Evolutionary conservation across 805 yeast genomes (phyloP).

Genomic region (Myxozyma geophila): DNA sequence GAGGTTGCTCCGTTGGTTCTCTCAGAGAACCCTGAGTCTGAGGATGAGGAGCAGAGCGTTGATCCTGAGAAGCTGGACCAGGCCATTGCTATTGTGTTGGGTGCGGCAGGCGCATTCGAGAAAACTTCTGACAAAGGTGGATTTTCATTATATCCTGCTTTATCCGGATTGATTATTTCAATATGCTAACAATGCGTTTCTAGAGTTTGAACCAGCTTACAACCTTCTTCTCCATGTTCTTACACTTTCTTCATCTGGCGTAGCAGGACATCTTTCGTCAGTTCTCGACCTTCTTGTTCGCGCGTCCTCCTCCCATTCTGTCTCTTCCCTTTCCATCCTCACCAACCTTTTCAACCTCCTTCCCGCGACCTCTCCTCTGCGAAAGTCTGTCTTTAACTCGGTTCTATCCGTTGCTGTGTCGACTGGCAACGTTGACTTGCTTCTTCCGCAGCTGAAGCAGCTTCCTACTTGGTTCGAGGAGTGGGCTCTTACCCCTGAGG

Average conservation of each 20-base stretch:
- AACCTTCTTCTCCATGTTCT: constrained; percentile 47
- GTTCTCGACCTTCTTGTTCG: constrained; percentile 41
- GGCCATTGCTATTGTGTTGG: constrained; percentile 28
- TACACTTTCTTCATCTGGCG: constrained; percentile 43
- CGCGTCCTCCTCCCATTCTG: constrained; percentile 16
- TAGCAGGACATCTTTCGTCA: constrained; percentile 42
- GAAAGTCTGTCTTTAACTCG: constrained; percentile 43
- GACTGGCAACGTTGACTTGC: constrained; percentile 44
- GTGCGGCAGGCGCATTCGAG: constrained; percentile 22
- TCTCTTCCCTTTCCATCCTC: constrained; percentile 39
- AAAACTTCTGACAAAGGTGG: constrained; percentile 29
- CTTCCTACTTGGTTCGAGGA: constrained; percentile 47
- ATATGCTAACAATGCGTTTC: not conserved
- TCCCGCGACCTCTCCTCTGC: constrained; percentile 40
- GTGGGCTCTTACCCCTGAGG: constrained; percentile 44
- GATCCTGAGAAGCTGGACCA: constrained; percentile 21
- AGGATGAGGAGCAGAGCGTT: constrained; percentile 18
- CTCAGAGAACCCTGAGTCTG: constrained; percentile 14
- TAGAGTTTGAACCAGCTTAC: constrained; percentile 48
- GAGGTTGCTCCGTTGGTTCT: constrained; percentile 21
- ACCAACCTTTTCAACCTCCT: constrained; percentile 50
- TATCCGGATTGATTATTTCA: not conserved
- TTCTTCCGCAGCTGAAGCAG: constrained; percentile 47
- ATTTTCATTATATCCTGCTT: not conserved
- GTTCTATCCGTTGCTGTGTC: constrained; percentile 45